Evolutionary conservation across 306 rosid genomes (phyloP), one percentile per base, ranked within the genome.

Genomic region (Rosa lucieae): DNA sequence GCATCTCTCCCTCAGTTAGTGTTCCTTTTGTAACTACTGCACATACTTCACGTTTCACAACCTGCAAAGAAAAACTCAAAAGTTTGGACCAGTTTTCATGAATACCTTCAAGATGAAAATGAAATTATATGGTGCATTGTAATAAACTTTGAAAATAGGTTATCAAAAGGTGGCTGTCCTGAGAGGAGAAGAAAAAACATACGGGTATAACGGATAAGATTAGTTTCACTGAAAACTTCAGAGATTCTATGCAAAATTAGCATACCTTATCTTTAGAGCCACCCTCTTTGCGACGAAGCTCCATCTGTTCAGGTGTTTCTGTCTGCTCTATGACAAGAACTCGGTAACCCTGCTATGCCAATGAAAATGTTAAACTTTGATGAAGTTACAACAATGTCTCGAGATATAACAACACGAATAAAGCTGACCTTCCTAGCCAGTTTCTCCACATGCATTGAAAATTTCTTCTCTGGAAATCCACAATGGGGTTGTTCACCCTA

Each of bases 401-500:
- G 68, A 23, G 55, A n/a, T 14, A 44, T 72, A 58, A 75, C 52
- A 68, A 2, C 65, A 81, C 73, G 55, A 15, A 82, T 55, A 39
- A 72, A 84, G 72, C 96, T 83, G 80, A 93, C 99, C 99, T 95
- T 95, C 81, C 90, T 86, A 70, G 97, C 99, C 76, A 95, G 80
- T 85, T 91, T 95, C 89, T 91, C 97, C 85, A 87, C 87, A 72
- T 95, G 89, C 84, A 87, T 67, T 6, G 98, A 90, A 82, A 95
- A 95, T 72, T 93, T 95, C 84, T 13, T 95, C 86, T 95, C 99
- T 10, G 97, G 99, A 87, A 95, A 95, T 80, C 99, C 99, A 82
- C 99, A 93, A 77, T 95, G 99, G 63, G 99, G 98, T 85, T 93
- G 99, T 58, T 93, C 98, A 74, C 97, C 99, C 99, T 93, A 77